A percentile compares a stretch with the other conserved stretches of the same genome.
These are phyloP conservation scores for Emericellopsis cladophorae DNA, from an alignment of 2,329 filamentous ascomycete species.

Conservation along the genomic window DNA sequence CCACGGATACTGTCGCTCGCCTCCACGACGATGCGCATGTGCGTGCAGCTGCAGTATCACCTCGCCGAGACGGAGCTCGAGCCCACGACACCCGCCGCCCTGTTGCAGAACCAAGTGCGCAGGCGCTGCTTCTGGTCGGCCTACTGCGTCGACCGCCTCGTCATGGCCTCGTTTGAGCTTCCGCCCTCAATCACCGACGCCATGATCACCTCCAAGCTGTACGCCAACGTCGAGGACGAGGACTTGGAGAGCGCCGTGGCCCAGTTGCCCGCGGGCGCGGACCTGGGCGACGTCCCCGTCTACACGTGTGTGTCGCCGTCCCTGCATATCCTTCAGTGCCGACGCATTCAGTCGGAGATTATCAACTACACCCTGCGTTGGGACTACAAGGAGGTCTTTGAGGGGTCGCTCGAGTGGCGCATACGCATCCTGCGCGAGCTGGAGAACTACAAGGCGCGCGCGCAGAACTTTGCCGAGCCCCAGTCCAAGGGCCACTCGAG, in stretches of 20 bases:
- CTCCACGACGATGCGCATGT: conserved; percentile 12
- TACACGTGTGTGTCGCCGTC: conserved; percentile 12
- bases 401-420: conserved; percentile 9
- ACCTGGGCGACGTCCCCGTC: conserved; percentile 3
- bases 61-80: conserved; percentile 9
- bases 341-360: conserved; percentile 15
- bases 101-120: conserved; percentile 9
- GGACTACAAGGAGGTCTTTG: conserved; percentile 10
- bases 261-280: conserved; percentile 3
- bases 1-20: conserved; percentile 13
- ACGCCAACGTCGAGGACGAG: conserved; percentile 13
- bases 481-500: conserved; percentile 9
- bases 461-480: conserved; percentile 9
- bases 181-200: conserved; percentile 12
- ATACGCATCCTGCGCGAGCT: conserved; percentile 11
- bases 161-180: conserved; percentile 12
- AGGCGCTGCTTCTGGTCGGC: conserved; percentile 17
- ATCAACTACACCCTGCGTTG: conserved; percentile 9
- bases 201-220: conserved; percentile 13
- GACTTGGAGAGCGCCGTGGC: conserved; percentile 7
- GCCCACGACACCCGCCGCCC: not conserved
- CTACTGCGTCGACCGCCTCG: conserved; percentile 13
- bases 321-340: conserved; percentile 12
- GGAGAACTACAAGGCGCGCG: conserved; percentile 9
- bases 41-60: conserved; percentile 14